Evolutionary conservation across 2,329 filamentous ascomycete genomes (phyloP).

Genomic region (Colletotrichum aenigma): DNA sequence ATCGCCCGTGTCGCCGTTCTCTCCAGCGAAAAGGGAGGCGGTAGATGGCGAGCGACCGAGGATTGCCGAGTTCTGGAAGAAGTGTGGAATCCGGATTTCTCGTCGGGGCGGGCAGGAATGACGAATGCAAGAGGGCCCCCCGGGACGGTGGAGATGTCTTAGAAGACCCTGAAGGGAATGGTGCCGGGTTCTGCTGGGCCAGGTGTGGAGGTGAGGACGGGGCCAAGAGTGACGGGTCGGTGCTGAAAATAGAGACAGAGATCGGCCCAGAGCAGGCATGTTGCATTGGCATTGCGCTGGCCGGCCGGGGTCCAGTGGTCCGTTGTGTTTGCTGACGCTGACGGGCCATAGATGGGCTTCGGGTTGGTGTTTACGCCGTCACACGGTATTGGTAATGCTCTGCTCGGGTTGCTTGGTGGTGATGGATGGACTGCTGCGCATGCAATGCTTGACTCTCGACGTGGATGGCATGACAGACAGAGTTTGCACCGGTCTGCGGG

Average conservation of each 20-base stretch:
- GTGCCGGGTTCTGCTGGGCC: neutral
- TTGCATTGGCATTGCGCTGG: constrained; percentile 3
- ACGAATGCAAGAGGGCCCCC: neutral
- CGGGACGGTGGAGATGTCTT: neutral
- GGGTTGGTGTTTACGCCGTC: neutral
- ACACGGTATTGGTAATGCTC: neutral
- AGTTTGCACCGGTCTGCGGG: neutral
- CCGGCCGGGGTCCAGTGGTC: neutral
- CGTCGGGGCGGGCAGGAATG: neutral
- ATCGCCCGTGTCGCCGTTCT: neutral
- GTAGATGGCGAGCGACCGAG: neutral
- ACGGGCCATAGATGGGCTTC: neutral
- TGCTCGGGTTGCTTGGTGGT: neutral
- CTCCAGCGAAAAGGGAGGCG: neutral
- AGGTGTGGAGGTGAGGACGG: neutral
- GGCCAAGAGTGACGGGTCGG: constrained; percentile 1
- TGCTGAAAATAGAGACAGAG: constrained; percentile 18
- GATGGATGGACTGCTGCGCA: neutral
- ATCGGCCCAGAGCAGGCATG: constrained; percentile 10
- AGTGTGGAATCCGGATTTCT: constrained; percentile 13
- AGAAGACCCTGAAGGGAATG: constrained; percentile 13
- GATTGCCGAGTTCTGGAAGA: constrained; percentile 1
- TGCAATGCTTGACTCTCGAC: neutral
- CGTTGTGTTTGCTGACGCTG: neutral
- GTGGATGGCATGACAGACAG: neutral